phyloP scores from a whole-genome alignment of 1,139 yeast species.

The Hyphopichia fennica region DNA sequence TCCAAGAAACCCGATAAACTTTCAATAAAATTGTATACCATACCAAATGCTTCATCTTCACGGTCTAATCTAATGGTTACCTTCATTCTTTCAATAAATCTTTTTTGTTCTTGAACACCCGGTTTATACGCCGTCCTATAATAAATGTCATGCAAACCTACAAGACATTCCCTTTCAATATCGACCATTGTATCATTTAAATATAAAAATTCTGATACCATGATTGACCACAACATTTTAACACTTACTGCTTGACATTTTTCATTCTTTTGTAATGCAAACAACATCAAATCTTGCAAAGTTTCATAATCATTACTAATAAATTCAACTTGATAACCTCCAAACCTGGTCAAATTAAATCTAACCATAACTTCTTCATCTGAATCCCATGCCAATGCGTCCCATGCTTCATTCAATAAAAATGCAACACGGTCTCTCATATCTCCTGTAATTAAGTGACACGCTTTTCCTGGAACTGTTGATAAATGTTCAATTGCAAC shows the following conservation, averaged over 20 bases:
- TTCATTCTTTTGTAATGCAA: constrained; percentile 67
- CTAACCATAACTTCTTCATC: constrained; percentile 57
- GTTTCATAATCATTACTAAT: constrained; percentile 60
- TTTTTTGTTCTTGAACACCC: constrained; percentile 50
- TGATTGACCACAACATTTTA: constrained; percentile 67
- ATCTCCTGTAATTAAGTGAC: constrained; percentile 62
- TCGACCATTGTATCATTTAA: constrained; percentile 59
- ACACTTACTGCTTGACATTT: constrained; percentile 67
- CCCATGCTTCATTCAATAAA: constrained; percentile 68
- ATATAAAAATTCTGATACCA: constrained; percentile 61
- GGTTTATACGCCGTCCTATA: constrained; percentile 60
- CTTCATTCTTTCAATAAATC: constrained; percentile 53
- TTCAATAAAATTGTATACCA: constrained; percentile 53
- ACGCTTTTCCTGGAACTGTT: constrained; percentile 72
- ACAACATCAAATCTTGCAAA: constrained; percentile 63
- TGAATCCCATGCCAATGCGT: constrained; percentile 68
- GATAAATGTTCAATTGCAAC: constrained; percentile 65
- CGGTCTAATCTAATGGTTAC: constrained; percentile 55
- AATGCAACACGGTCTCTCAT: constrained; percentile 61
- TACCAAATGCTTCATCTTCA: constrained; percentile 64
- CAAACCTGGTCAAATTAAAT: constrained; percentile 62
- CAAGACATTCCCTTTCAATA: constrained; percentile 61
- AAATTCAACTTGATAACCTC: constrained; percentile 74
- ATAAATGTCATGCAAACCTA: constrained; percentile 67
- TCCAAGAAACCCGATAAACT: constrained; percentile 64